A percentile compares a stretch with the other conserved stretches of the same genome.
Conservation (phyloP, 2,329 filamentous ascomycete genomes). For the Aspergillus puulaauensis region DNA sequence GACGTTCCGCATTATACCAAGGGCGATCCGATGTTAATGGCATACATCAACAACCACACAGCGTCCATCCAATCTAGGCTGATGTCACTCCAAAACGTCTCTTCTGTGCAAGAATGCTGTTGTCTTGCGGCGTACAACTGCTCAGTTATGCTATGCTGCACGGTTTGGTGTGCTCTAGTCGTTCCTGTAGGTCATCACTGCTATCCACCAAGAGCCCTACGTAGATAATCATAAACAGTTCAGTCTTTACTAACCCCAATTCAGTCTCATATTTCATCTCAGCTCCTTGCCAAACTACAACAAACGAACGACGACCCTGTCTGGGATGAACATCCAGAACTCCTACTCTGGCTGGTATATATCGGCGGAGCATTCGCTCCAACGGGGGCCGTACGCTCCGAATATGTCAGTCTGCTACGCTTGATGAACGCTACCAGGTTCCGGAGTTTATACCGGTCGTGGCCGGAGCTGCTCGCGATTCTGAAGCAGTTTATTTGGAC, state of each 20-base stretch:
- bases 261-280: not conserved
- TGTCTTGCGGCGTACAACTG: constrained; percentile 4
- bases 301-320: not conserved
- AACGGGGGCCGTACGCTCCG: not conserved
- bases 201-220: not conserved
- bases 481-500: constrained; percentile 4
- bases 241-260: not conserved
- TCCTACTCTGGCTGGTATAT: constrained; percentile 2
- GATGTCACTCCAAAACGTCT: not conserved
- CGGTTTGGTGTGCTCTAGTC: constrained; percentile 4
- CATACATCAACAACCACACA: constrained; percentile 2
- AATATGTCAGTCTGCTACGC: not conserved
- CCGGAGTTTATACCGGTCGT: not conserved
- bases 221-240: not conserved
- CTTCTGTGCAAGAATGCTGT: not conserved
- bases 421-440: not conserved
- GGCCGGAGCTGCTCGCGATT: not conserved
- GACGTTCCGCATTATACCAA: not conserved
- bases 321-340: not conserved
- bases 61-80: constrained; percentile 5
- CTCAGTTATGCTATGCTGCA: constrained; percentile 5
- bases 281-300: not conserved
- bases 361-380: constrained; percentile 6
- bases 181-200: not conserved
- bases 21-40: not conserved